Percentiles rank a stretch among this genome's conserved stretches.
phyloP scores from a whole-genome alignment of 2,329 filamentous ascomycete genomes.

The Colletotrichum cordylinicola region DNA sequence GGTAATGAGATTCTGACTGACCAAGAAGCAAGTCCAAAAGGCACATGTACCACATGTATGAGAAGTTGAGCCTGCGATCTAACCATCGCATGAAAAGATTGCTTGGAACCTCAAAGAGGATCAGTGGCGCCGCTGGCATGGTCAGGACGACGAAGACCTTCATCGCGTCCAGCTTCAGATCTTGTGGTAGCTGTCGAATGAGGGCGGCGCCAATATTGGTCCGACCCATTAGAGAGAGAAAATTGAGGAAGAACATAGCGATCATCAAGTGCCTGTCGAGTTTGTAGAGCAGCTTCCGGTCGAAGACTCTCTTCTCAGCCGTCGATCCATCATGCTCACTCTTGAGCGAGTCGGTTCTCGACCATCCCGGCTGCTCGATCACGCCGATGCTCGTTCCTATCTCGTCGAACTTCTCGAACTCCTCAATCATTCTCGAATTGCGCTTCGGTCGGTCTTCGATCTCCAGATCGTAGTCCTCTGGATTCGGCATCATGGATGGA shows the following conservation, averaged over 20 bases:
- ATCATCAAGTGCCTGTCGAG: constrained; percentile 28
- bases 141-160: constrained; percentile 26
- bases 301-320: not conserved
- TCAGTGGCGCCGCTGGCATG: constrained; percentile 21
- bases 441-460: not conserved
- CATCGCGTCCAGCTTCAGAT: constrained; percentile 26
- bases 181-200: constrained; percentile 28
- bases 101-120: constrained; percentile 26
- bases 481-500: not conserved
- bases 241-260: constrained; percentile 33
- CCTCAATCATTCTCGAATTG: not conserved
- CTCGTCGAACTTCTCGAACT: not conserved
- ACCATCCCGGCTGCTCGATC: not conserved
- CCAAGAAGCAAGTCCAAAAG: constrained; percentile 22
- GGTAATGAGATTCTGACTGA: not conserved
- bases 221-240: constrained; percentile 29
- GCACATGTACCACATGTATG: constrained; percentile 26
- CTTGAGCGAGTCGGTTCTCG: not conserved
- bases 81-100: constrained; percentile 25
- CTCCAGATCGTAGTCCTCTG: not conserved
- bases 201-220: constrained; percentile 30
- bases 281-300: constrained; percentile 31
- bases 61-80: constrained; percentile 17
- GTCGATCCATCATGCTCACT: not conserved
- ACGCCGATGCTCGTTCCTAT: not conserved